Conservation (phyloP, 768 basidiomycete genomes). For the Hortiboletus flavorubellus region DNA sequence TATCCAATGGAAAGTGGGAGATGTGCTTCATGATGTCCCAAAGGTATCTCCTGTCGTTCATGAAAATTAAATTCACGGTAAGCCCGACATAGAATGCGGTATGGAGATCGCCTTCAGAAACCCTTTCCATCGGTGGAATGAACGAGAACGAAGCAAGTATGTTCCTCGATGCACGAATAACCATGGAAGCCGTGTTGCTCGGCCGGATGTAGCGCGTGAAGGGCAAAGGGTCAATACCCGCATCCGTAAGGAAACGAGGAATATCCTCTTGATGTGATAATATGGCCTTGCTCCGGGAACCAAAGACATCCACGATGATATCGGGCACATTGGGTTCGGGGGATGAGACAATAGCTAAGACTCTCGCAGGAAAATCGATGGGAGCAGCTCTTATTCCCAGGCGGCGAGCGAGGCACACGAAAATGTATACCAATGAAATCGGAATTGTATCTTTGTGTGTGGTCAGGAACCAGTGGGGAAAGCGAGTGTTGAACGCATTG, state of each 20-base stretch:
- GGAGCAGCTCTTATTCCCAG: conserved; percentile 52
- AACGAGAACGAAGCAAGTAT: conserved; percentile 34
- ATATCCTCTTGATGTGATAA: conserved; percentile 37
- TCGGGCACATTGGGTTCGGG: conserved; percentile 34
- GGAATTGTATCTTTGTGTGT: conserved; percentile 51
- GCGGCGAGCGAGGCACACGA: conserved; percentile 49
- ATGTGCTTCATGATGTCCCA: conserved; percentile 33
- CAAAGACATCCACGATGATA: conserved; percentile 48
- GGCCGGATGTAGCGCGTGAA: conserved; percentile 27
- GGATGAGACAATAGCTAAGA: conserved; percentile 48
- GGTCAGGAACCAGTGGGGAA: conserved; percentile 56
- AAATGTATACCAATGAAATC: conserved; percentile 58
- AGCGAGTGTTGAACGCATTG: conserved; percentile 47
- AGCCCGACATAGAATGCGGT: conserved; percentile 37
- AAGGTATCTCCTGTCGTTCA: conserved; percentile 32
- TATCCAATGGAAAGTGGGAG: conserved; percentile 40
- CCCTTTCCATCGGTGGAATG: conserved; percentile 15
- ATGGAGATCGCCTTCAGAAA: conserved; percentile 33
- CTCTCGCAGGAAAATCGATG: conserved; percentile 52
- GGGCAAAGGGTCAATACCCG: conserved; percentile 22
- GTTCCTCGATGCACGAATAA: conserved; percentile 40
- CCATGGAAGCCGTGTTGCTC: conserved; percentile 34
- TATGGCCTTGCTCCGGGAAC: conserved; percentile 33
- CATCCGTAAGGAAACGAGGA: conserved; percentile 28
- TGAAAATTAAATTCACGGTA: conserved; percentile 38